Percentiles rank a stretch among this genome's conserved stretches.
phyloP scores from a whole-genome alignment of 208 protist species.

The Acanthamoeba sp. region DNA sequence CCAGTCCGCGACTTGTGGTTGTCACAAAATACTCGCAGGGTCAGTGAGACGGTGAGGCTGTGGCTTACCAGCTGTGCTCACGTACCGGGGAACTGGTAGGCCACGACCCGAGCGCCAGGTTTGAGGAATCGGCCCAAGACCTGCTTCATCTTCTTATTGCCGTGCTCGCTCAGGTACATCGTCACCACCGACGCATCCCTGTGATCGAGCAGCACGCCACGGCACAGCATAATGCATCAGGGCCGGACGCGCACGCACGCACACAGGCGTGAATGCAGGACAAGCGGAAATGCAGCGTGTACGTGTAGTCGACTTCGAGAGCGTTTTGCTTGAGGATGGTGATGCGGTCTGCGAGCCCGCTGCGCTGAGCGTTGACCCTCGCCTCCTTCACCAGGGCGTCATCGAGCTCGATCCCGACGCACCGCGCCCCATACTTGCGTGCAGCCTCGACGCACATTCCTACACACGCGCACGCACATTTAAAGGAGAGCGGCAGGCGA shows the following conservation, averaged over 20 bases:
- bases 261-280: neutral
- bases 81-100: conserved; percentile 50
- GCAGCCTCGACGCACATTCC: conserved; percentile 33
- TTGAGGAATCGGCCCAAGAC: conserved; percentile 28
- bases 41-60: neutral
- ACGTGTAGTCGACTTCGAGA: conserved; percentile 45
- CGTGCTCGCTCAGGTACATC: conserved; percentile 55
- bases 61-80: too few relatives aligned
- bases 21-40: neutral
- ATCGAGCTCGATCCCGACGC: conserved; percentile 50
- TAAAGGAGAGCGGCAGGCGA: too few relatives aligned
- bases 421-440: neutral
- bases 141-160: conserved; percentile 44
- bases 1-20: neutral
- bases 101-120: neutral
- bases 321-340: conserved; percentile 55
- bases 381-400: conserved; percentile 24
- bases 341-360: conserved; percentile 2
- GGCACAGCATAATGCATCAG: neutral
- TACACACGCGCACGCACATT: neutral
- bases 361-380: neutral
- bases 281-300: neutral
- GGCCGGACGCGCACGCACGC: neutral
- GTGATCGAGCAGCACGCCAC: neutral
- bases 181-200: conserved; percentile 39